These are phyloP conservation scores for Stagonosporopsis chrysanthemi DNA, from an alignment of 2,329 filamentous ascomycete genomes.

Conservation along the genomic window DNA sequence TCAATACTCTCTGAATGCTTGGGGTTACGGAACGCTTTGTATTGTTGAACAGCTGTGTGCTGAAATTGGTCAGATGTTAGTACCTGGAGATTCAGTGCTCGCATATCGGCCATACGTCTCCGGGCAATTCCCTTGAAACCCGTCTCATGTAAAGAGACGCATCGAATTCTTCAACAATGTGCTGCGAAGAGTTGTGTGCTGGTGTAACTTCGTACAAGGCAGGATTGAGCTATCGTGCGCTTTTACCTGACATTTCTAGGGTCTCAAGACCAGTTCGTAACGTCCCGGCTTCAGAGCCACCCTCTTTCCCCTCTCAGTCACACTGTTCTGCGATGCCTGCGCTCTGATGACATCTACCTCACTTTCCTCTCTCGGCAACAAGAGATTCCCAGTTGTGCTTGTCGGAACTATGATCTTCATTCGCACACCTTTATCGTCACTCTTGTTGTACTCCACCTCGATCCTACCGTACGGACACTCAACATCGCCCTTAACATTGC, in stretches of 20 bases:
- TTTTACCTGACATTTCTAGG: background rate
- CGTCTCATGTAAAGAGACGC: no score
- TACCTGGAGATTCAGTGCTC: no score
- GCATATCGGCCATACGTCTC: no score
- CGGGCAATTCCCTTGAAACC: no score
- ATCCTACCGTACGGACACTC: slow-evolving; percentile 53
- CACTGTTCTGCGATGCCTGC: background rate
- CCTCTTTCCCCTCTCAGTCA: background rate
- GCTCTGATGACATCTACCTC: slow-evolving; percentile 12
- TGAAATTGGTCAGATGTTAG: no score
- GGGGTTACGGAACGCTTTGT: no score
- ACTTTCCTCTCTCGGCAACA: slow-evolving; percentile 24
- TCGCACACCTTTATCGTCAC: background rate
- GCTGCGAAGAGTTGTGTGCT: no score
- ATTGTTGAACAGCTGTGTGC: no score
- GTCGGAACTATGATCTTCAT: slow-evolving; percentile 37
- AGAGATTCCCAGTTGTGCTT: slow-evolving; percentile 27
- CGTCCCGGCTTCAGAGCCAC: background rate
- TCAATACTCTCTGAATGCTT: no score
- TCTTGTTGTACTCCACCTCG: slow-evolving; percentile 31
- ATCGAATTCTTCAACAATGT: no score
- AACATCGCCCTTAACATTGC: slow-evolving; percentile 48
- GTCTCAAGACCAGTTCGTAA: background rate
- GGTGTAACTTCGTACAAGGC: no score
- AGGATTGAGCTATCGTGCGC: no score